These are phyloP conservation scores for Rhizopus arrhizus DNA, from an alignment of 371 early-diverging fungal genomes.

Conservation along the genomic window DNA sequence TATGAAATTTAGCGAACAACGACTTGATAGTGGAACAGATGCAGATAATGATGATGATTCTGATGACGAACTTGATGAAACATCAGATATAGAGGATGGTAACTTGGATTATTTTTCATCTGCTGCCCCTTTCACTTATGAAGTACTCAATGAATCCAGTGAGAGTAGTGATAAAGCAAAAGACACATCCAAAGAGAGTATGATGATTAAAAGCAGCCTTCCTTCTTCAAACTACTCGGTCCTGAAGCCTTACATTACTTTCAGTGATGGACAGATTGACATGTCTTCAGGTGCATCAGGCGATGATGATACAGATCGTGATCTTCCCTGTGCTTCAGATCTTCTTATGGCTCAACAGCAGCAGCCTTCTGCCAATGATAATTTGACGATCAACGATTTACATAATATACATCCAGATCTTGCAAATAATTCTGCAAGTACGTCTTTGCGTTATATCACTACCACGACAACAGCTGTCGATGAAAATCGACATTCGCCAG, in stretches of 20 bases:
- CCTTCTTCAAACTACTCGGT: not conserved
- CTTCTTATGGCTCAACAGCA: conserved; percentile 29
- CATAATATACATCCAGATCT: conserved; percentile 29
- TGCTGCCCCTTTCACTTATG: conserved; percentile 36
- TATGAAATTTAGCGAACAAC: not conserved
- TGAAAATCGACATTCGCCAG: conserved; percentile 29
- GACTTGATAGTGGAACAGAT: conserved; percentile 40
- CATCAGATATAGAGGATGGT: not conserved
- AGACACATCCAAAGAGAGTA: not conserved
- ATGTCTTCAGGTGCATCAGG: conserved; percentile 24
- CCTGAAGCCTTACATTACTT: conserved; percentile 14
- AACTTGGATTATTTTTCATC: conserved; percentile 45
- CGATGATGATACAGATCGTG: conserved; percentile 16
- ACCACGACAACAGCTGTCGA: conserved; percentile 1
- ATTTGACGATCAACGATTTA: conserved; percentile 9
- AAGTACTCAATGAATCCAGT: conserved; percentile 20
- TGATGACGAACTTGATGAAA: conserved; percentile 31
- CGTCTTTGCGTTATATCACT: conserved; percentile 5
- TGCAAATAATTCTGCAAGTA: not conserved
- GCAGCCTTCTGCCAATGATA: not conserved
- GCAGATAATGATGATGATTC: conserved; percentile 34
- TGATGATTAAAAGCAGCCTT: not conserved
- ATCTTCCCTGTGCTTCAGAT: conserved; percentile 39
- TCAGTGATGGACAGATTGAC: conserved; percentile 27
- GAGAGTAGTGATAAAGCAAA: not conserved